phyloP scores from a whole-genome alignment of 148 eudicot genomes.

The Simmondsia chinensis region DNA sequence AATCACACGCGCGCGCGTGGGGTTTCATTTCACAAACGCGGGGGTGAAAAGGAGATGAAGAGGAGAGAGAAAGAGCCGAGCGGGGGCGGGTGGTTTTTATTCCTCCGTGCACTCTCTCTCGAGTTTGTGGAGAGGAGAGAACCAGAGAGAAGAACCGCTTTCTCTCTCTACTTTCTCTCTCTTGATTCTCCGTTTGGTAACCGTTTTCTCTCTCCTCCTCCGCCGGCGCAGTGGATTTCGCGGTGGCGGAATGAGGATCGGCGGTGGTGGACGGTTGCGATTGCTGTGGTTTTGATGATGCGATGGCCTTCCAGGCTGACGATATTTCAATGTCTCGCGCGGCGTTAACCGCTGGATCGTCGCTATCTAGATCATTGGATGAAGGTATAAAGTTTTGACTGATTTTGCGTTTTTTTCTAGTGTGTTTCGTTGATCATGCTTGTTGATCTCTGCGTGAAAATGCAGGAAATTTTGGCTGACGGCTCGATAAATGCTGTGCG shows the following conservation, averaged over 20 bases:
- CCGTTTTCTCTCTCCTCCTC: slow-evolving; percentile 6
- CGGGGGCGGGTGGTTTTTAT: slow-evolving; percentile 50
- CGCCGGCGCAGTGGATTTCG: background rate
- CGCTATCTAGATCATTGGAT: slow-evolving; percentile 27
- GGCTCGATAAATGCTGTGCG: too few species aligned
- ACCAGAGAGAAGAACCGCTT: slow-evolving; percentile 3
- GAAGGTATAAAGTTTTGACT: too few species aligned
- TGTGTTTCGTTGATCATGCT: too few species aligned
- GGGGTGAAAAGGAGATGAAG: background rate
- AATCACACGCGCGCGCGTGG: too few species aligned
- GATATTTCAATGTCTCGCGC: slow-evolving; percentile 30
- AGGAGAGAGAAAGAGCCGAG: background rate
- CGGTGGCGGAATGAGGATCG: slow-evolving; percentile 16
- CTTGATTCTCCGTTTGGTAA: slow-evolving; percentile 1
- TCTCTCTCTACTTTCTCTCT: slow-evolving; percentile 7
- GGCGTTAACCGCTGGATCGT: slow-evolving; percentile 24
- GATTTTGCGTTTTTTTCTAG: too few species aligned
- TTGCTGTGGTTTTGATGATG: slow-evolving; percentile 5
- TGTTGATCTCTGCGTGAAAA: too few species aligned
- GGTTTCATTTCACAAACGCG: too few species aligned
- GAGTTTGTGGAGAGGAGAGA: slow-evolving; percentile 43
- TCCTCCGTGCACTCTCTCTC: slow-evolving; percentile 15
- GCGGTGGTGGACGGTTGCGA: background rate
- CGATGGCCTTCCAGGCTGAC: slow-evolving; percentile 13
- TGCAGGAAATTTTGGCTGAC: too few species aligned